A percentile compares a stretch with the other conserved stretches of the same genome.
Conservation (phyloP, 768 basidiomycete genomes). For the Lactarius deliciosus region DNA sequence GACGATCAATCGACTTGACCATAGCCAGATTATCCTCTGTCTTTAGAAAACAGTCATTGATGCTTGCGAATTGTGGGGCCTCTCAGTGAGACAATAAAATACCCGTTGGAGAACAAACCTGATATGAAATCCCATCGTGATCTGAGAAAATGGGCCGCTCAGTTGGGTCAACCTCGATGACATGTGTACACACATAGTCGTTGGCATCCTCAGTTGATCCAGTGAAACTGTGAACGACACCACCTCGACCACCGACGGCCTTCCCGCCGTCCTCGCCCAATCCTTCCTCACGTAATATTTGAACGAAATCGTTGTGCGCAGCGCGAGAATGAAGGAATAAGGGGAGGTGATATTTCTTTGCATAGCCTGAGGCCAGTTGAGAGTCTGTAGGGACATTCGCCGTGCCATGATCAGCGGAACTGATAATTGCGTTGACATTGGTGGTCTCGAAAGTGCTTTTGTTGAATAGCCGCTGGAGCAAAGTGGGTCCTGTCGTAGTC, state of each 20-base stretch:
- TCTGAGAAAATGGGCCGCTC: conserved; percentile 39
- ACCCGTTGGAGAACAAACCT: conserved; percentile 39
- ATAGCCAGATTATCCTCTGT: conserved; percentile 61
- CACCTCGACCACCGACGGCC: conserved; percentile 58
- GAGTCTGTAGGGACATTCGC: conserved; percentile 36
- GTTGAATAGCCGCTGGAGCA: conserved; percentile 58
- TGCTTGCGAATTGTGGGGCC: conserved; percentile 35
- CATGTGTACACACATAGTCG: conserved; percentile 54
- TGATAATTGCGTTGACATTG: background rate
- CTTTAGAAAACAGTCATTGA: conserved; percentile 80
- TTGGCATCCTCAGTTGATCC: conserved; percentile 59
- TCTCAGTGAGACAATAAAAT: conserved; percentile 3
- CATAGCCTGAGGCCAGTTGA: conserved; percentile 63
- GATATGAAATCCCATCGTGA: conserved; percentile 71
- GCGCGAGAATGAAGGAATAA: conserved; percentile 80
- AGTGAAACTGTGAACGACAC: conserved; percentile 84
- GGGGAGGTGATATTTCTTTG: conserved; percentile 70
- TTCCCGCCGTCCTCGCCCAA: conserved; percentile 57
- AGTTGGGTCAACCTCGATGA: background rate
- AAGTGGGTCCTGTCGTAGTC: conserved; percentile 79
- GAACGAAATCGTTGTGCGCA: conserved; percentile 67
- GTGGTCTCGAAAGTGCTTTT: conserved; percentile 54
- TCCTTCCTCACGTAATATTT: conserved; percentile 62
- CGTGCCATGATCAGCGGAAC: background rate
- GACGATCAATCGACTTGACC: conserved; percentile 54